Evolutionary conservation across 2,329 filamentous ascomycete genomes (phyloP).

Genomic region (Penicillium sp.): DNA sequence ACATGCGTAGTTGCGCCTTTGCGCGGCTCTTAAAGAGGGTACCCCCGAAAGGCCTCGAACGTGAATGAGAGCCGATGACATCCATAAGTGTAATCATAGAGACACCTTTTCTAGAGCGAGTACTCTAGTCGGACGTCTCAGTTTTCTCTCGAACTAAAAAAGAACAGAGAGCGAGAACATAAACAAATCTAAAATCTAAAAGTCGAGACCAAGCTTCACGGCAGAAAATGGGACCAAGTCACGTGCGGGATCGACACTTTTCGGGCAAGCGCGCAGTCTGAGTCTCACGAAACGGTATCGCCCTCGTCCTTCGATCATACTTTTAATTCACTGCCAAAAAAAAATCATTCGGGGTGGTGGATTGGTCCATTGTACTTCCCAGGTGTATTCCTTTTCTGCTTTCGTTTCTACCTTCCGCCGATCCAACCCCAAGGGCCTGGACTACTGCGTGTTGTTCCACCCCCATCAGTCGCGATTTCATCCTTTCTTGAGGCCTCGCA

Average conservation of each 20-base stretch:
- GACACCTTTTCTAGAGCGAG: constrained; percentile 16
- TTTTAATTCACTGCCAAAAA: background rate
- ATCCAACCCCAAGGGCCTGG: background rate
- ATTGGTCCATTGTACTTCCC: constrained; percentile 7
- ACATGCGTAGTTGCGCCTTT: constrained; percentile 26
- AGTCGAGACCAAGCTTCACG: constrained; percentile 9
- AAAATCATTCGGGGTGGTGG: constrained; percentile 1
- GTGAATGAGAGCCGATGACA: constrained; percentile 44
- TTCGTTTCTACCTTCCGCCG: constrained; percentile 4
- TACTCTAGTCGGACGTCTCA: constrained; percentile 11
- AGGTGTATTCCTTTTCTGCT: background rate
- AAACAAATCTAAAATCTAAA: background rate
- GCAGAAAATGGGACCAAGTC: constrained; percentile 28
- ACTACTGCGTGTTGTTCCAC: constrained; percentile 19
- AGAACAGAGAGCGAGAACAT: background rate
- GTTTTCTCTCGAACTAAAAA: background rate
- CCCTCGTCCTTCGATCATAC: constrained; percentile 16
- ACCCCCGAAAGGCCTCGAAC: constrained; percentile 38
- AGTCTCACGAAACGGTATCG: constrained; percentile 24
- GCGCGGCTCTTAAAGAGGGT: constrained; percentile 36
- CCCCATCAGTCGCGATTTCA: constrained; percentile 27
- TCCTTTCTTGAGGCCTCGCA: constrained; percentile 28
- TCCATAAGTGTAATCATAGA: constrained; percentile 40
- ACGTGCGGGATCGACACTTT: constrained; percentile 37
- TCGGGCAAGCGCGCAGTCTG: constrained; percentile 31